Evolutionary conservation across 73 alveolate genomes (phyloP).

Genomic region (Durusdinium trenchii): DNA sequence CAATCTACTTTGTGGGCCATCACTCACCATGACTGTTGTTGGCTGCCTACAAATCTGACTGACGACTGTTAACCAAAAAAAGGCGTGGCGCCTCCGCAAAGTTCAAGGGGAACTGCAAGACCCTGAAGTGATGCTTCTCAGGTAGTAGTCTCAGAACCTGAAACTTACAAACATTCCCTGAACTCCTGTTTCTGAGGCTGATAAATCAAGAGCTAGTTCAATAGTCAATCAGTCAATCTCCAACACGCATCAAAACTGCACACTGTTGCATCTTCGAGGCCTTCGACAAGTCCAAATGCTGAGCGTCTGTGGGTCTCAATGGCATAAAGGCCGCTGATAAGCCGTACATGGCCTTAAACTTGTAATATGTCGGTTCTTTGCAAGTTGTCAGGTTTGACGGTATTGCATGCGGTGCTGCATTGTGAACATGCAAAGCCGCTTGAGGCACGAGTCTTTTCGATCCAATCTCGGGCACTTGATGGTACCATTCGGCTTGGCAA

Average conservation of each 20-base stretch:
- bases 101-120: conserved; percentile 80
- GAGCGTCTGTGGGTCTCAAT: conserved; percentile 71
- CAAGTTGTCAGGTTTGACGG: too few species aligned
- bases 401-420: background rate
- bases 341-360: conserved; percentile 60
- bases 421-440: background rate
- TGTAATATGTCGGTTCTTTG: background rate
- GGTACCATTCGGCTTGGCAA: too few species aligned
- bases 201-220: too few species aligned
- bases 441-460: background rate
- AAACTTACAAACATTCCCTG: background rate
- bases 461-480: too few species aligned
- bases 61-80: too few species aligned
- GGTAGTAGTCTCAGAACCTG: conserved; percentile 77
- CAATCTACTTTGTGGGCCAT: background rate
- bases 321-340: conserved; percentile 85
- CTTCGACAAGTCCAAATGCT: conserved; percentile 88
- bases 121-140: conserved; percentile 71
- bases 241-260: background rate
- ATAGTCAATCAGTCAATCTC: background rate
- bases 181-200: too few species aligned
- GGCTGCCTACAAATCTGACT: too few species aligned
- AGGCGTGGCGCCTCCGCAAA: conserved; percentile 87
- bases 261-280: background rate
- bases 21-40: too few species aligned